These are phyloP conservation scores for Drechslerella stenobrocha DNA, from an alignment of 2,329 filamentous ascomycete species.

Conservation along the genomic window DNA sequence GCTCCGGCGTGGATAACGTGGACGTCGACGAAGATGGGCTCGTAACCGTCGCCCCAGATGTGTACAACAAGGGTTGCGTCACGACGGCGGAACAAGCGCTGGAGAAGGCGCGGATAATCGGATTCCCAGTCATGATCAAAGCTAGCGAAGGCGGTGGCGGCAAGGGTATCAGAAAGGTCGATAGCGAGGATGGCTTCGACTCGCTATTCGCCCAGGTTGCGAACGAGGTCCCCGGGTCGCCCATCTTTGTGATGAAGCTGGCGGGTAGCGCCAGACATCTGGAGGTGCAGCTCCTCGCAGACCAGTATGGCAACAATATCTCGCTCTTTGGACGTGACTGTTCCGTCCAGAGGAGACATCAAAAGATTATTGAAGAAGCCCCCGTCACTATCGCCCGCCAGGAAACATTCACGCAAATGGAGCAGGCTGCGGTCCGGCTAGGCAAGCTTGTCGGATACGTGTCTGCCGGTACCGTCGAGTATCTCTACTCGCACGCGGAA, in stretches of 20 bases:
- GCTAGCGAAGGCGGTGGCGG: constrained; percentile 99
- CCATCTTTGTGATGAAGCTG: constrained; percentile 99
- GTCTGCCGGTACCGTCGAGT: constrained; percentile 97
- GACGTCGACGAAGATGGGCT: constrained; percentile 71
- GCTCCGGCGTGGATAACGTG: constrained; percentile 83
- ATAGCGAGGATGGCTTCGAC: constrained; percentile 80
- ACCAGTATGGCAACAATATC: constrained; percentile 99
- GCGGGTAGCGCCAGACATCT: constrained; percentile 94
- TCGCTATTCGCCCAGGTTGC: constrained; percentile 91
- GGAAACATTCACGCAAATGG: constrained; percentile 91
- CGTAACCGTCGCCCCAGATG: constrained; percentile 82
- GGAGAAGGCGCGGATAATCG: constrained; percentile 81
- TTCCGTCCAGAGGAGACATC: constrained; percentile 95
- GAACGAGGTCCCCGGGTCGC: constrained; percentile 95
- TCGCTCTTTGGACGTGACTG: constrained; percentile 98
- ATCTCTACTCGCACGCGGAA: constrained; percentile 95
- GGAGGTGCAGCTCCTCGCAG: constrained; percentile 94
- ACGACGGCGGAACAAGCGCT: constrained; percentile 87
- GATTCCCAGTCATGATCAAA: constrained; percentile 99
- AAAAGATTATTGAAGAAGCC: constrained; percentile 99
- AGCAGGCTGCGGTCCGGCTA: constrained; percentile 90
- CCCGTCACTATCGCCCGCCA: constrained; percentile 93
- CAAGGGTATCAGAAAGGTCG: constrained; percentile 97
- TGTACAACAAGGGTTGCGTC: constrained; percentile 91
- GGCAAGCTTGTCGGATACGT: constrained; percentile 96